phyloP scores from a whole-genome alignment of 208 protist genomes.

The Blastocrithidia nonstop region DNA sequence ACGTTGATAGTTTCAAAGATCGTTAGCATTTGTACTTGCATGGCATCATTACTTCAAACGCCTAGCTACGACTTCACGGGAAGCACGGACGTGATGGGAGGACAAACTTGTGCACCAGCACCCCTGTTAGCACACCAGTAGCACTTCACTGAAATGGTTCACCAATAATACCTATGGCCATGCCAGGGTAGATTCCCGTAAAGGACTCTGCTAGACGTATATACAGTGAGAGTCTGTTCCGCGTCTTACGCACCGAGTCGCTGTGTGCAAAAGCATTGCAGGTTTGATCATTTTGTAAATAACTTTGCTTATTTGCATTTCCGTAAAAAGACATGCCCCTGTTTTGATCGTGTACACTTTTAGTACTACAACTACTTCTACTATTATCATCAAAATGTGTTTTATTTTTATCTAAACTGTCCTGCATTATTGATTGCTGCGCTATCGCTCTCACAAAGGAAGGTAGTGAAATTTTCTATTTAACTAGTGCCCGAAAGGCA shows the following conservation, averaged over 20 bases:
- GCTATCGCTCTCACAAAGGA: no score
- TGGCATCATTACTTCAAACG: not conserved
- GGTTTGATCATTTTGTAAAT: no score
- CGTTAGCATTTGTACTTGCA: not conserved
- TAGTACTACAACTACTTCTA: no score
- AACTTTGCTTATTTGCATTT: conserved; percentile 20
- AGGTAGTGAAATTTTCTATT: no score
- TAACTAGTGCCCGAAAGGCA: no score
- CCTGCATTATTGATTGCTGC: no score
- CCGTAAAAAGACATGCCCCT: no score
- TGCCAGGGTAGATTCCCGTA: conserved; percentile 70
- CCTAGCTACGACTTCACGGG: conserved; percentile 30
- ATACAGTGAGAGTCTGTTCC: conserved; percentile 47
- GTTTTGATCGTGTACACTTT: no score
- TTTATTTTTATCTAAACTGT: no score
- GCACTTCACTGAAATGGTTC: conserved; percentile 61
- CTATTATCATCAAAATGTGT: no score
- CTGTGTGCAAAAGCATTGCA: no score
- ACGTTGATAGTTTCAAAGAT: no score
- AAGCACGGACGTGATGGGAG: conserved; percentile 35
- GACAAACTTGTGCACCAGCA: conserved; percentile 57
- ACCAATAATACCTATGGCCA: conserved; percentile 64
- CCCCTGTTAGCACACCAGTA: conserved; percentile 47
- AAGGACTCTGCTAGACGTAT: conserved; percentile 30
- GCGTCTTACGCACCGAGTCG: conserved; percentile 2